Percentiles rank a stretch among this genome's conserved stretches.
Conservation (phyloP, 1,139 yeast genomes). For the Debaryomyces subglobosus region DNA sequence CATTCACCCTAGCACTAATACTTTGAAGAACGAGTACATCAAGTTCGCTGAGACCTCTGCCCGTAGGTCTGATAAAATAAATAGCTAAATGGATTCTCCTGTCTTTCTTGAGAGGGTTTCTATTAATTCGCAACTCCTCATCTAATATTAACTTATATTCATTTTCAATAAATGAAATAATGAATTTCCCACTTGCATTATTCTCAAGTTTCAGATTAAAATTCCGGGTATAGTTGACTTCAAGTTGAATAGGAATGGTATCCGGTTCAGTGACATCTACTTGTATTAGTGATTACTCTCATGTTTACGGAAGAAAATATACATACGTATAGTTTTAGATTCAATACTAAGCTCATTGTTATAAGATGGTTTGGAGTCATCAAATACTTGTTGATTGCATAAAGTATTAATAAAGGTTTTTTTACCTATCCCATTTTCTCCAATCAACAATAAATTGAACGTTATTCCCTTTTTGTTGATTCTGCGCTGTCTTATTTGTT, state of each 20-base stretch:
- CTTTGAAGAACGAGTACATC: conserved; percentile 54
- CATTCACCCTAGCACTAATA: conserved; percentile 54
- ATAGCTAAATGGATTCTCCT: conserved; percentile 65
- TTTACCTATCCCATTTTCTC: conserved; percentile 41
- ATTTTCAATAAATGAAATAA: conserved; percentile 54
- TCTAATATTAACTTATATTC: conserved; percentile 58
- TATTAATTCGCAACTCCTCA: conserved; percentile 62
- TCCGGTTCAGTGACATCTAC: conserved; percentile 20
- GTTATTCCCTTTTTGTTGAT: conserved; percentile 24
- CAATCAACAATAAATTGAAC: conserved; percentile 34
- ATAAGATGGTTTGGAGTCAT: conserved; percentile 8
- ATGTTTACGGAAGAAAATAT: background rate
- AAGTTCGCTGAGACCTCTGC: conserved; percentile 47
- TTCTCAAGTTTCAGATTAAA: conserved; percentile 42
- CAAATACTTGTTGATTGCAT: conserved; percentile 23
- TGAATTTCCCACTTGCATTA: conserved; percentile 20
- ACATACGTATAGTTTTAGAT: conserved; percentile 19
- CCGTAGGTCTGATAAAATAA: conserved; percentile 61
- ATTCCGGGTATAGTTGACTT: conserved; percentile 28
- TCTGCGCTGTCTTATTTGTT: conserved; percentile 21
- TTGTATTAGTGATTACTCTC: background rate
- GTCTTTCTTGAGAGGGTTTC: conserved; percentile 58
- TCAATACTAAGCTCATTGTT: conserved; percentile 15
- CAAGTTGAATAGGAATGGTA: conserved; percentile 28
- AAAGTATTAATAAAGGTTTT: conserved; percentile 35